Evolutionary conservation across 805 yeast species (phyloP).

Genomic region (Wickerhamiella vanderwaltii): DNA sequence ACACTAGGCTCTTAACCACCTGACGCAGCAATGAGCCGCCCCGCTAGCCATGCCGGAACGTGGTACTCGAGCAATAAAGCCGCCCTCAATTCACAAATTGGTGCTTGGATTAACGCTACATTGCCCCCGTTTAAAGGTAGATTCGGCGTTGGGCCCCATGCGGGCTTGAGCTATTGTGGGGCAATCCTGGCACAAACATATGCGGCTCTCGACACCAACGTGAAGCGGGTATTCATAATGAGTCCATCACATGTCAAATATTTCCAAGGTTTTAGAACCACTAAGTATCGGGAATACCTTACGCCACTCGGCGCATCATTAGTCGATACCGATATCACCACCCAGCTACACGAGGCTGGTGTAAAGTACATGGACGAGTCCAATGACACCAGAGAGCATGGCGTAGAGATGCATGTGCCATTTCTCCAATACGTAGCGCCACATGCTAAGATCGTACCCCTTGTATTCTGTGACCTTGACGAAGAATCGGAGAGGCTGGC

Average conservation of each 20-base stretch:
- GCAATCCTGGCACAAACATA: conserved; percentile 65
- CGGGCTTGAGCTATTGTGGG: conserved; percentile 83
- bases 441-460: conserved; percentile 48
- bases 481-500: conserved; percentile 29
- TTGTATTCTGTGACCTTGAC: conserved; percentile 59
- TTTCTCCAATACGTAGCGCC: conserved; percentile 41
- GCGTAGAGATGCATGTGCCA: conserved; percentile 91
- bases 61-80: conserved; percentile 56
- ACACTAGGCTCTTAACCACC: background rate
- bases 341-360: conserved; percentile 4
- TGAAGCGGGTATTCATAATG: conserved; percentile 58
- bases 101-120: conserved; percentile 35
- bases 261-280: conserved; percentile 47
- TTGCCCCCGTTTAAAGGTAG: conserved; percentile 20
- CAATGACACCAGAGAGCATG: conserved; percentile 76
- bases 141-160: conserved; percentile 64
- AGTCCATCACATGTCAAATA: conserved; percentile 93
- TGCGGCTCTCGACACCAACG: conserved; percentile 48
- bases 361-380: conserved; percentile 26
- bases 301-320: conserved; percentile 74
- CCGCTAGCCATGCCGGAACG: conserved; percentile 81
- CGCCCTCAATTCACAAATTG: conserved; percentile 40
- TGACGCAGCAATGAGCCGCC: conserved; percentile 25
- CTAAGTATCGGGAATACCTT: conserved; percentile 43
- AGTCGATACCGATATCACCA: conserved; percentile 42